Percentiles rank a stretch among this genome's conserved stretches.
phyloP scores from a whole-genome alignment of 2,329 filamentous ascomycete species.

The Exophiala alcalophila region DNA sequence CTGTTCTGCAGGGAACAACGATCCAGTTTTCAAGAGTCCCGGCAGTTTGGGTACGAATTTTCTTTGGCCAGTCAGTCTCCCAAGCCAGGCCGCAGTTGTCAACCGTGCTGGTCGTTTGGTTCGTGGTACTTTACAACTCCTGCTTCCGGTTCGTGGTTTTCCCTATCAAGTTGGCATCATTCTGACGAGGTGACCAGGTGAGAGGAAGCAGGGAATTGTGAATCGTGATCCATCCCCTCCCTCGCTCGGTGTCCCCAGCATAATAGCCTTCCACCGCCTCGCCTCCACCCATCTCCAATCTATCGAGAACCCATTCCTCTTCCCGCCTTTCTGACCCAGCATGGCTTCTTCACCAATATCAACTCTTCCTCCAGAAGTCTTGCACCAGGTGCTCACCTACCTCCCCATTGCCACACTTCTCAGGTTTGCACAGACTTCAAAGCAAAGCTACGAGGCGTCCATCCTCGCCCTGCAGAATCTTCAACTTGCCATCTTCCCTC shows the following conservation, averaged over 20 bases:
- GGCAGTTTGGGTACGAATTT: constrained; percentile 12
- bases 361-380: constrained; percentile 35
- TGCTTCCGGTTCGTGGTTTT: constrained; percentile 3
- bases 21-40: constrained; percentile 12
- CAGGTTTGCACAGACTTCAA: constrained; percentile 35
- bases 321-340: background rate
- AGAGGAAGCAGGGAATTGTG: background rate
- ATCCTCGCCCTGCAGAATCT: constrained; percentile 33
- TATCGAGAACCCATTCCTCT: background rate
- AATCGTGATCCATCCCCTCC: background rate
- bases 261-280: background rate
- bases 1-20: no score
- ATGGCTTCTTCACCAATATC: constrained; percentile 7
- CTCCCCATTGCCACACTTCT: constrained; percentile 34
- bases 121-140: constrained; percentile 3
- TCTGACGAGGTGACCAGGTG: background rate
- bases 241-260: background rate
- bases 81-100: background rate
- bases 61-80: background rate
- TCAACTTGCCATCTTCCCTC: constrained; percentile 37
- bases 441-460: constrained; percentile 32
- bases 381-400: constrained; percentile 35
- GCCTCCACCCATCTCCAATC: background rate
- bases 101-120: background rate
- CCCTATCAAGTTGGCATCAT: background rate